Conservation (phyloP, 164 flowering plant species). For the Brasenia schreberi region DNA sequence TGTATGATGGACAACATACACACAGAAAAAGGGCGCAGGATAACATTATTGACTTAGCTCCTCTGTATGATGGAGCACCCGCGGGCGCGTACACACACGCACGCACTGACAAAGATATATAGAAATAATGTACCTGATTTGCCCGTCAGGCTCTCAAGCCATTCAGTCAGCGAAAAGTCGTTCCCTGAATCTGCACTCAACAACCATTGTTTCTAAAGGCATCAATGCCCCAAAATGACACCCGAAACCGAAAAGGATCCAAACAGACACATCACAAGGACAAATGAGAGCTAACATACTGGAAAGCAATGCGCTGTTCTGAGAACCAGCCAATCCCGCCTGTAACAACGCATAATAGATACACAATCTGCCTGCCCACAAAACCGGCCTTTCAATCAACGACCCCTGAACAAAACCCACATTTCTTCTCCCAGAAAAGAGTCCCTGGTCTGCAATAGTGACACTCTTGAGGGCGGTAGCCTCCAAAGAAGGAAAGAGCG, state of each 20-base stretch:
- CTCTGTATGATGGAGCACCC: background rate
- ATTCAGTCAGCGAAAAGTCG: constrained; percentile 74
- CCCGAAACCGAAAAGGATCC: background rate
- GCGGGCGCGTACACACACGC: background rate
- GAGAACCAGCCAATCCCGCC: constrained; percentile 86
- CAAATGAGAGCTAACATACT: constrained; percentile 15
- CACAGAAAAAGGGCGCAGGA: background rate
- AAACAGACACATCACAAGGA: background rate
- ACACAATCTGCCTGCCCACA: constrained; percentile 85
- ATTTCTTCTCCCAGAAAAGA: constrained; percentile 2
- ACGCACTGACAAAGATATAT: background rate
- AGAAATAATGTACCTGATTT: constrained; percentile 48
- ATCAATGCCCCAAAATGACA: background rate
- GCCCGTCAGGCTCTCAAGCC: constrained; percentile 51
- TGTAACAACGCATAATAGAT: constrained; percentile 75
- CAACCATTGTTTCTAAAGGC: background rate
- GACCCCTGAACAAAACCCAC: constrained; percentile 24
- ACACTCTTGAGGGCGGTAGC: background rate
- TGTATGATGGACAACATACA: too few species aligned
- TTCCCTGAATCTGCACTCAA: background rate
- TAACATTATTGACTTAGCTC: background rate
- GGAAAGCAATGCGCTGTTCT: constrained; percentile 51
- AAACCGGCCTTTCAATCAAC: constrained; percentile 56
- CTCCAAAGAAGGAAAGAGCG: constrained; percentile 20
- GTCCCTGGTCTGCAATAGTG: background rate